These are phyloP conservation scores for Eucalyptus pauciflora DNA, from an alignment of 345 rosid genomes.

Conservation along the genomic window DNA sequence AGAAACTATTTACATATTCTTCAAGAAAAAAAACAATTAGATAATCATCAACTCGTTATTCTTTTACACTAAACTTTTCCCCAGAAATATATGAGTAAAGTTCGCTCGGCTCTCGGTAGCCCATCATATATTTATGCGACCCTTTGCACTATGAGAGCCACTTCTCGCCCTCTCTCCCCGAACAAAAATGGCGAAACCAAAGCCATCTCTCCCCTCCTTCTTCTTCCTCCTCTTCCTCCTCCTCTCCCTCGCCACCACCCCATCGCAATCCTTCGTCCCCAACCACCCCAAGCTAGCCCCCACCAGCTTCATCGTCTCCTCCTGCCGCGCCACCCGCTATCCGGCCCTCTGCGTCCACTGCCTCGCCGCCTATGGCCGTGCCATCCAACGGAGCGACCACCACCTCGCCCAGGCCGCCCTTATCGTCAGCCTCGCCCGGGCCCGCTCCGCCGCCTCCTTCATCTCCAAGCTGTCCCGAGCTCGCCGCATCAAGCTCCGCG, in stretches of 20 bases:
- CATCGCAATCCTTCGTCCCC: neutral
- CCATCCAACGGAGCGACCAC: slow-evolving; percentile 33
- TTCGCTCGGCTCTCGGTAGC: neutral
- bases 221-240: neutral
- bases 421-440: slow-evolving; percentile 47
- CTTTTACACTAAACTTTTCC: neutral
- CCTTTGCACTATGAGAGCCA: neutral
- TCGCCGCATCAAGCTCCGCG: slow-evolving; percentile 35
- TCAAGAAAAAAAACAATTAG: neutral
- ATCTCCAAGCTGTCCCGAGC: slow-evolving; percentile 34
- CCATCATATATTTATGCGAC: neutral
- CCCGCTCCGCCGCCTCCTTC: slow-evolving; percentile 38
- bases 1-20: neutral
- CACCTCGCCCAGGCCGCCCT: slow-evolving; percentile 58
- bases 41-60: neutral
- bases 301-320: slow-evolving; percentile 33
- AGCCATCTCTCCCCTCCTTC: neutral
- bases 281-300: neutral
- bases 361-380: slow-evolving; percentile 39
- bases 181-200: neutral
- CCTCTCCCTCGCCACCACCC: neutral
- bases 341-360: slow-evolving; percentile 50
- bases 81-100: neutral
- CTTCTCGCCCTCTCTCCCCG: neutral
- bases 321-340: slow-evolving; percentile 65